A percentile compares a stretch with the other conserved stretches of the same genome.
Conservation (phyloP, 2,329 filamentous ascomycete genomes). For the Lojkania enalia region DNA sequence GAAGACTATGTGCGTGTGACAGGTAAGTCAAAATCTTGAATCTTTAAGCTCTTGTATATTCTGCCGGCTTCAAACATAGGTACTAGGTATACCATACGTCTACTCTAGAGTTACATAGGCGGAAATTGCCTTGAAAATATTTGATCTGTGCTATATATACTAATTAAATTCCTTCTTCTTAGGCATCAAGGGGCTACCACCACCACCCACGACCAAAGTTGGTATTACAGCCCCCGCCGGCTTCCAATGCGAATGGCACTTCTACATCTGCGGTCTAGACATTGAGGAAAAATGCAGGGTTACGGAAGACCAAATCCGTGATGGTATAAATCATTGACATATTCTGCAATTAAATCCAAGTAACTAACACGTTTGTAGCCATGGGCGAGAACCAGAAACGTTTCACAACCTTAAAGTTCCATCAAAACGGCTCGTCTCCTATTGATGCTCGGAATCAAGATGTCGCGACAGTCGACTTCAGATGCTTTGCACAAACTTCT, state of each 20-base stretch:
- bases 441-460: conserved; percentile 34
- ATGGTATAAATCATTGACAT: conserved; percentile 6
- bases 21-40: too few relatives aligned
- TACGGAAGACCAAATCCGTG: conserved; percentile 38
- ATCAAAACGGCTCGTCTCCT: conserved; percentile 27
- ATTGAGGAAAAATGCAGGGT: conserved; percentile 48
- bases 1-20: conserved; percentile 46
- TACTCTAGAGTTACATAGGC: too few relatives aligned
- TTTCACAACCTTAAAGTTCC: conserved; percentile 31
- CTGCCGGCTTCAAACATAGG: too few relatives aligned
- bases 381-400: conserved; percentile 27
- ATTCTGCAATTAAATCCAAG: neutral
- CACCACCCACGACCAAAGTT: conserved; percentile 53
- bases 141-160: too few relatives aligned
- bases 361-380: conserved; percentile 9
- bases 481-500: conserved; percentile 32
- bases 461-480: conserved; percentile 36
- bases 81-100: too few relatives aligned
- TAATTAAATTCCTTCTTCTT: too few relatives aligned
- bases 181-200: conserved; percentile 47
- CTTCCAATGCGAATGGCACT: conserved; percentile 50
- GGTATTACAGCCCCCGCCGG: conserved; percentile 49
- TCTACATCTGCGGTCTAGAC: conserved; percentile 48
- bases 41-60: too few relatives aligned
- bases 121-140: too few relatives aligned